Conservation (phyloP, 148 eudicot genomes). For the Vaccinium corymbosum region DNA sequence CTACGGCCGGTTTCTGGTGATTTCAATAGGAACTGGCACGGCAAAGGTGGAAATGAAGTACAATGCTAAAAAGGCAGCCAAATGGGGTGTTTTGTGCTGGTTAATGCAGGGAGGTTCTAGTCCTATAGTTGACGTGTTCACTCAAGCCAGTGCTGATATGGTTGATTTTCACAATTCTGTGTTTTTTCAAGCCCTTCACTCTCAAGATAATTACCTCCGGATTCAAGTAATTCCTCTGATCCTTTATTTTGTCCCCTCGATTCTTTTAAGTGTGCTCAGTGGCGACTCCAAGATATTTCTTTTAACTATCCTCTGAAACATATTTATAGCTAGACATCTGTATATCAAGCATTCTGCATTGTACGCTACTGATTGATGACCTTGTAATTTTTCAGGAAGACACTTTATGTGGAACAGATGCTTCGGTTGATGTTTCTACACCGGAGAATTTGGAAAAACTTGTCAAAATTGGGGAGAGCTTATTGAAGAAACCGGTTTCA, state of each 20-base stretch:
- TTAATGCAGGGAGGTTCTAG: constrained; percentile 9
- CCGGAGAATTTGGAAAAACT: constrained; percentile 41
- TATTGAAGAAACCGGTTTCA: constrained; percentile 41
- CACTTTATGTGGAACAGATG: constrained; percentile 26
- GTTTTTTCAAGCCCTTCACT: constrained; percentile 20
- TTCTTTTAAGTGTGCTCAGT: not conserved
- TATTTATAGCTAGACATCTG: too few relatives aligned
- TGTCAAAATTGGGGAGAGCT: constrained; percentile 33
- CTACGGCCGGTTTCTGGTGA: constrained; percentile 15
- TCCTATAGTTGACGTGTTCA: constrained; percentile 13
- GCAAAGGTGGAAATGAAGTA: constrained; percentile 10
- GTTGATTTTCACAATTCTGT: constrained; percentile 20
- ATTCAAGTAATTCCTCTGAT: constrained; percentile 1
- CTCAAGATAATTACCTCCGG: constrained; percentile 15
- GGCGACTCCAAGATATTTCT: too few relatives aligned
- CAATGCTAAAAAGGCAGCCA: constrained; percentile 14
- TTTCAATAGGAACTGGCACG: constrained; percentile 22
- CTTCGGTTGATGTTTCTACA: constrained; percentile 45
- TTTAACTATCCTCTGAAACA: too few relatives aligned
- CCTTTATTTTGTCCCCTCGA: not conserved
- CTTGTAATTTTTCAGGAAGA: constrained; percentile 33
- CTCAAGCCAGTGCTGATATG: constrained; percentile 22
- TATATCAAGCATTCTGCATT: too few relatives aligned
- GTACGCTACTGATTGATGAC: too few relatives aligned
- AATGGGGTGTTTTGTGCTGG: constrained; percentile 20